These are phyloP conservation scores for Falciphora oryzae DNA, from an alignment of 2,329 filamentous ascomycete genomes.

Conservation along the genomic window DNA sequence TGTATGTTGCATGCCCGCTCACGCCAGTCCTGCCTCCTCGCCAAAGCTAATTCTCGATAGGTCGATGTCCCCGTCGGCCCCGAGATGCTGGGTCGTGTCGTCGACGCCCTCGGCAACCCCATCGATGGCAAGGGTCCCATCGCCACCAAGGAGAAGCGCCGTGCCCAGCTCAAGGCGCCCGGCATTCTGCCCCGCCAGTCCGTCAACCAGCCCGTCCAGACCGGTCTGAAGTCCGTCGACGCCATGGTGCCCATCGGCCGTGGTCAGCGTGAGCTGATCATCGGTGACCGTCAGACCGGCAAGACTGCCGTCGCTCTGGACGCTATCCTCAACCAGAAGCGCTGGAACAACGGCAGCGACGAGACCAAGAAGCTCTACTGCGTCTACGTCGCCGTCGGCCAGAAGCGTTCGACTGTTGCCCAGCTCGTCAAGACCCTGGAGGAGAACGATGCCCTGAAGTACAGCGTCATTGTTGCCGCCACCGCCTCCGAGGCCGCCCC, in stretches of 20 bases:
- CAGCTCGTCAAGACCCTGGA: slow-evolving; percentile 99
- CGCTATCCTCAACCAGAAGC: slow-evolving; percentile 98
- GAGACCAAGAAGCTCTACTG: slow-evolving; percentile 99
- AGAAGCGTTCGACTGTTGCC: slow-evolving; percentile 99
- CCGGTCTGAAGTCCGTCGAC: slow-evolving; percentile 97
- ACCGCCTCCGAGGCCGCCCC: slow-evolving; percentile 96
- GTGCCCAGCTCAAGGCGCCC: slow-evolving; percentile 98
- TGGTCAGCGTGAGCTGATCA: slow-evolving; percentile 99
- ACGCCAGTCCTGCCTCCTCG: slow-evolving; percentile 1
- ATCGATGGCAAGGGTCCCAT: slow-evolving; percentile 99
- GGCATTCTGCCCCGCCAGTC: slow-evolving; percentile 96
- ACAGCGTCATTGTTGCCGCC: slow-evolving; percentile 86
- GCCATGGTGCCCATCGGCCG: slow-evolving; percentile 99
- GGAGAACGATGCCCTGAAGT: slow-evolving; percentile 99
- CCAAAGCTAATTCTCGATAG: slow-evolving; percentile 40
- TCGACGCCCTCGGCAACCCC: slow-evolving; percentile 97
- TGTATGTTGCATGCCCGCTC: slow-evolving; percentile 54
- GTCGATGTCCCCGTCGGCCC: slow-evolving; percentile 93
- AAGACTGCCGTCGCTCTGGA: slow-evolving; percentile 99
- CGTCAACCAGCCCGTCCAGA: slow-evolving; percentile 98
- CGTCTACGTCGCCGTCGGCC: slow-evolving; percentile 96
- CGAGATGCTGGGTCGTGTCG: slow-evolving; percentile 93
- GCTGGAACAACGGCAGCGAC: slow-evolving; percentile 84
- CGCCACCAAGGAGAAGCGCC: slow-evolving; percentile 84
- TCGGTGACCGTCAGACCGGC: slow-evolving; percentile 99